Evolutionary conservation across 768 basidiomycete species (phyloP).

Genomic region (Pholiota molesta): DNA sequence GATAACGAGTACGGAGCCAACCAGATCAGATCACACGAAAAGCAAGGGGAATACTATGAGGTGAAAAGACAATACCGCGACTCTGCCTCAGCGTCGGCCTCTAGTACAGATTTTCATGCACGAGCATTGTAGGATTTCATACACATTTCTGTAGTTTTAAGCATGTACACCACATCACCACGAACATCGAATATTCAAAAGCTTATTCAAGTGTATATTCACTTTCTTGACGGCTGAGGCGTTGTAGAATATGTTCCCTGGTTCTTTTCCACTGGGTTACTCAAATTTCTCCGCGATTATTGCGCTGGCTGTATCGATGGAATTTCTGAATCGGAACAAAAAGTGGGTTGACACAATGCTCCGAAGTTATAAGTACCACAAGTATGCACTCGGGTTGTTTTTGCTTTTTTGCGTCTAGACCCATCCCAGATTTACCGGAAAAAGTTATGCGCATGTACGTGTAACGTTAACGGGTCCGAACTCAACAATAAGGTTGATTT

Average conservation of each 20-base stretch:
- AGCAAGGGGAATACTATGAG: conserved; percentile 27
- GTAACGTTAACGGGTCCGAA: not conserved
- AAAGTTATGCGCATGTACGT: not conserved
- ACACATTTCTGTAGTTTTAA: not conserved
- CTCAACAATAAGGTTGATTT: not conserved
- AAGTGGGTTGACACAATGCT: not conserved
- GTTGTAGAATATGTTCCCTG: not conserved
- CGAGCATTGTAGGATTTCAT: conserved; percentile 9
- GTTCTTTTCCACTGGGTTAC: not conserved
- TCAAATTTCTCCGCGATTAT: not conserved
- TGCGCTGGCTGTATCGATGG: not conserved
- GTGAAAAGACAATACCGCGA: conserved; percentile 27
- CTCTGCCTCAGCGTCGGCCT: conserved; percentile 21
- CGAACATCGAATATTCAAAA: not conserved
- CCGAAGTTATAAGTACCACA: not conserved
- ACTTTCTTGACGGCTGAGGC: not conserved
- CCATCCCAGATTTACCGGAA: not conserved
- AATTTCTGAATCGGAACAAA: not conserved
- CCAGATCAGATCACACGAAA: conserved; percentile 11
- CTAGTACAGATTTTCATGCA: conserved; percentile 20
- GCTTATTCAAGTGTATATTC: not conserved
- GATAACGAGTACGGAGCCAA: conserved; percentile 14
- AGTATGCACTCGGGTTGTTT: not conserved
- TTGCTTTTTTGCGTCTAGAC: not conserved
- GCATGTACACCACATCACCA: not conserved